A percentile compares a stretch with the other conserved stretches of the same genome.
phyloP scores from a whole-genome alignment of 805 yeast genomes.

The Pichia deserticola region DNA sequence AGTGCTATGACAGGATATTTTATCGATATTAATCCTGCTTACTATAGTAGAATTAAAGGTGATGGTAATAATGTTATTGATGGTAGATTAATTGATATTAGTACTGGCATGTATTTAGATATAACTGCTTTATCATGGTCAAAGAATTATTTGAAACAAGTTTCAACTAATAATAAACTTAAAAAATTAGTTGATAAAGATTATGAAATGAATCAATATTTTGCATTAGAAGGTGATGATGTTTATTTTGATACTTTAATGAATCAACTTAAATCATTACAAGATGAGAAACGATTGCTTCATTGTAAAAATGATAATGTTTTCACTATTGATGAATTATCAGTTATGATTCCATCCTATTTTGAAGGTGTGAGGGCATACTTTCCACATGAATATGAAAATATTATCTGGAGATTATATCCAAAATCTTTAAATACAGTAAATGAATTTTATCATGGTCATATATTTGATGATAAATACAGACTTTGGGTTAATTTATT shows the following conservation, averaged over 20 bases:
- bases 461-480: slow-evolving; percentile 40
- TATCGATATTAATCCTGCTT: slow-evolving; percentile 30
- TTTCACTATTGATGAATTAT: slow-evolving; percentile 39
- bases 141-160: slow-evolving; percentile 5
- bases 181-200: slow-evolving; percentile 13
- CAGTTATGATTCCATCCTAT: slow-evolving; percentile 45
- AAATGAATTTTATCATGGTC: slow-evolving; percentile 31
- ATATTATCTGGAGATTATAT: slow-evolving; percentile 44
- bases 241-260: slow-evolving; percentile 9
- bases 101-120: slow-evolving; percentile 41
- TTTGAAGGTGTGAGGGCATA: slow-evolving; percentile 52
- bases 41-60: slow-evolving; percentile 31
- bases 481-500: slow-evolving; percentile 45
- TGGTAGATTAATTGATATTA: slow-evolving; percentile 46
- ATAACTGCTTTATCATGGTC: slow-evolving; percentile 32
- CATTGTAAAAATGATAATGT: slow-evolving; percentile 48
- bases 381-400: slow-evolving; percentile 35
- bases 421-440: slow-evolving; percentile 23
- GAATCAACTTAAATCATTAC: slow-evolving; percentile 26
- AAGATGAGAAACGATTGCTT: slow-evolving; percentile 13
- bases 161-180: slow-evolving; percentile 2
- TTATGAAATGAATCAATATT: slow-evolving; percentile 12
- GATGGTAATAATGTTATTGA: slow-evolving; percentile 47
- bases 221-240: slow-evolving; percentile 44
- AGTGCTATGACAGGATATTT: slow-evolving; percentile 27